Conservation (phyloP, 2,329 filamentous ascomycete genomes). For the Alternaria viburni region DNA sequence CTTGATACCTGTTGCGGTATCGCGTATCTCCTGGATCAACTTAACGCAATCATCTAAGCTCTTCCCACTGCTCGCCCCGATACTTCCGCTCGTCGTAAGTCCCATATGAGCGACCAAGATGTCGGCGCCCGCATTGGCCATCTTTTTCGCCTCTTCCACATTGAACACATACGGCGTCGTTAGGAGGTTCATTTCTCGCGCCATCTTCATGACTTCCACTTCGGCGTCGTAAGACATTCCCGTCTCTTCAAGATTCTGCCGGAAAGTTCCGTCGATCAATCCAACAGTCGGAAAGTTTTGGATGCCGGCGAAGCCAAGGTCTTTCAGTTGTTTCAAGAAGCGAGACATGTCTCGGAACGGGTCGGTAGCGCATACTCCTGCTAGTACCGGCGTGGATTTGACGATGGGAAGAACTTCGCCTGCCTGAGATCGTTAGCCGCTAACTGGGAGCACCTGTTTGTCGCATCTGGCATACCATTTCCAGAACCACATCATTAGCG, state of each 20-base stretch:
- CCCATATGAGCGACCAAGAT: conserved; percentile 73
- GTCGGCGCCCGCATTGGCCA: conserved; percentile 70
- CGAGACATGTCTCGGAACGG: conserved; percentile 68
- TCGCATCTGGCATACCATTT: conserved; percentile 60
- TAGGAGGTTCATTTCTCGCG: conserved; percentile 65
- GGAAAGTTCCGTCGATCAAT: conserved; percentile 71
- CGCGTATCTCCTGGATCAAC: conserved; percentile 67
- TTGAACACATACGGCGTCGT: conserved; percentile 76
- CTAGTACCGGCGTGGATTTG: conserved; percentile 68
- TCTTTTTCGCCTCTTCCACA: conserved; percentile 64
- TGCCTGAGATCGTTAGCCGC: conserved; percentile 52
- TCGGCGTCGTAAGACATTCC: conserved; percentile 73
- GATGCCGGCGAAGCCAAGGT: conserved; percentile 70
- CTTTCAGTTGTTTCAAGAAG: conserved; percentile 66
- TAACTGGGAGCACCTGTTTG: too few relatives aligned
- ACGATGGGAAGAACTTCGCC: conserved; percentile 71
- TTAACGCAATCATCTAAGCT: conserved; percentile 68
- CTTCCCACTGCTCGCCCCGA: conserved; percentile 68
- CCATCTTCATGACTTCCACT: conserved; percentile 69
- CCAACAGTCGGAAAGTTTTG: conserved; percentile 79
- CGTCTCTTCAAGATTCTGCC: conserved; percentile 72
- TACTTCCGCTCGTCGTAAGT: conserved; percentile 67
- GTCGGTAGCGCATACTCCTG: conserved; percentile 74
- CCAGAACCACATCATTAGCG: conserved; percentile 71
- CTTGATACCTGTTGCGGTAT: conserved; percentile 63